Base-by-base conservation (phyloP, 1,284 basidiomycete species). In the Cutaneotrichosporon mucoides region DNA sequence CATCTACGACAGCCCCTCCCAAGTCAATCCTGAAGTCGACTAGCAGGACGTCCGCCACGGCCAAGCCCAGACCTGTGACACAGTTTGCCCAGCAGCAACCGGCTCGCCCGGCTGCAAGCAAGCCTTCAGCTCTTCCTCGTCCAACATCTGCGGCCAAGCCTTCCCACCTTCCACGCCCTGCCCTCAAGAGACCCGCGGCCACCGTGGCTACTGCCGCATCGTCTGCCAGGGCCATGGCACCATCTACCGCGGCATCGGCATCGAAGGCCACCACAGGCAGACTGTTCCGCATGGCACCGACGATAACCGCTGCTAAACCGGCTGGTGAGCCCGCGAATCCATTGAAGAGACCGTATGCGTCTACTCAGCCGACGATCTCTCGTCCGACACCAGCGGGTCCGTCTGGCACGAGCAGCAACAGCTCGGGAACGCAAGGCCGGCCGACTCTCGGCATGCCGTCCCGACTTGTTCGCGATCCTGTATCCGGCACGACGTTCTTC, bases 271-370 rank as follows among this genome's bases (percentile, higher is more conserved):
- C 34, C 13, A 7, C 34, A 6, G 46, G 3, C 3, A 48, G 35
- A 33, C 46, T 48, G 10, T 48, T 48, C 38, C 49, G 37, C 16
- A 38, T 38, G 37, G 9, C 37, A 33, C 49, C 37, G 33, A 33
- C 10, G 10, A 10, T 12, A 16, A 37, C 37, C 16, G 24, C 16
- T 5, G 6, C 34, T 3, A 36, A 13, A 34, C 13, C 41, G 5
- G 52, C n/a, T 10, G 47, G 15, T 7, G 42, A 45, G 35, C 34
- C 13, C 4, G 46, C 24, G 9, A 33, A 24, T 3, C 8, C 47
- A 3, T n/a, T 53, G 33, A 60, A 60, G 41, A 49, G 59, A 6
- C 59, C 55, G 1, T 49, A 44, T 37, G 38, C 58, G 4, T 43
- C 53, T 2, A 49, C 51, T n/a, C 45, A 43, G 24, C 2, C 53